Base-by-base conservation (phyloP, 306 rosid genomes). In the Canavalia ensiformis region DNA sequence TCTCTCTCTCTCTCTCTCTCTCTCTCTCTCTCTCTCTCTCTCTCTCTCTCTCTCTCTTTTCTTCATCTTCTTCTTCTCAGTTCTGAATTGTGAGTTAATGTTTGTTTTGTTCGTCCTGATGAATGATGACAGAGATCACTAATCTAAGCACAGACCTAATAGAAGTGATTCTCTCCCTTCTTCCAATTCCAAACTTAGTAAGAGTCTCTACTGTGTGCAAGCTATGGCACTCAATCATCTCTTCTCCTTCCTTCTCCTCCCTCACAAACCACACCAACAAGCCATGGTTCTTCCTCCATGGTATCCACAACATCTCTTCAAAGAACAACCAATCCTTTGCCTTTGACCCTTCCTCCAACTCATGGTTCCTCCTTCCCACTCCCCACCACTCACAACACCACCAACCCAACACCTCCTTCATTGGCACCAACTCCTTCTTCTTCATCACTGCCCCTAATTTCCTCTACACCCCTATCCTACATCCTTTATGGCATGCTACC, bases 201-300 rank as follows among this genome's bases (percentile, higher is more conserved):
- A 85, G 87, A 8, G 87, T 88, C 41, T 82, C 97, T 46, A 76
- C 93, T 1, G 97, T 94, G 62, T 92, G 97, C 89, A 91, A 85
- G 78, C 89, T 35, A 75, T 94, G 98, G 97, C 78, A 71, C 81
- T 82, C 90, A 49, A 81, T 91, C 1, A 83, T 92, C 78, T 87
- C 93, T 3, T 88, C 94, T 4, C 28, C 85, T 0, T 31, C 82
- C 18, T 94, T 94, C 81, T 83, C 90, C 42, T 13, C 28, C 51
- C 37, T 29, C 74, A 54, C 41, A 39, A 33, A 30, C 28, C 74
- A 63, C 70, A 39, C 42, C 39, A 52, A 66, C 31, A 72, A 55
- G 0, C 92, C 98, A 0, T 94, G 97, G 98, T 92, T 94, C 69
- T 91, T 92, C 84, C 97, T 94, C 74, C 84, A 88, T 34, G 97